Evolutionary conservation across 805 yeast genomes (phyloP), one percentile per base, ranked within the genome.

Genomic region (Saccharomycopsis selenospora): DNA sequence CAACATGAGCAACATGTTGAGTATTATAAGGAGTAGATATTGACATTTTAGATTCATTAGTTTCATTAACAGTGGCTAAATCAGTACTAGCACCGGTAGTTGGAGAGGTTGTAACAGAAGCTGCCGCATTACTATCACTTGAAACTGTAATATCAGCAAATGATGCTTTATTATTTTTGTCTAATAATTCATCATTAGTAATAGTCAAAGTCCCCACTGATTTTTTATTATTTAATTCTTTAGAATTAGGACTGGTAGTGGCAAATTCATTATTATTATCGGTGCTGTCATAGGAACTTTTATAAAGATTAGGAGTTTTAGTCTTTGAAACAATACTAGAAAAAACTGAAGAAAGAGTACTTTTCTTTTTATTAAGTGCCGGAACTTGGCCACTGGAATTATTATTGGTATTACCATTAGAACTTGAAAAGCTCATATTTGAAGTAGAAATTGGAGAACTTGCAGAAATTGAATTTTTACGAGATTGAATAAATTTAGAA

Each of bases 21-120:
- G 93, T 84, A 59, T 87, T 88, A 63, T 83, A 88, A 0, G 99
- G 99, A 0, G 88, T 82, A n/a, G 95, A 85, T 45, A 91, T 93
- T 56, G 79, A 79, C 36, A 73, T 57, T 5, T 62, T 48, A 5
- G 53, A 45, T 10, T 80, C 84, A 51, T 76, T 75, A 49, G 80
- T 74, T 49, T 77, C 70, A 52, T 70, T 74, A 27, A 3, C 13
- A 42, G 14, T 17, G 3, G 30, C 33, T 18, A 20, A 27, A 42
- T 42, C 36, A 42, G 20, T 42, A n/a, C n/a, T n/a, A n/a, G n/a
- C n/a, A n/a, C n/a, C n/a, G n/a, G n/a, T n/a, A n/a, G n/a, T n/a
- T 7, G 29, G 29, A 7, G 29, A 8, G 11, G 29, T 27, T 11
- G 29, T 27, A 11, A 11, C 29, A 8, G 29, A 27, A 27, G 7